These are phyloP conservation scores for Penicillium salamii DNA, from an alignment of 495 filamentous ascomycete species.

Conservation along the genomic window DNA sequence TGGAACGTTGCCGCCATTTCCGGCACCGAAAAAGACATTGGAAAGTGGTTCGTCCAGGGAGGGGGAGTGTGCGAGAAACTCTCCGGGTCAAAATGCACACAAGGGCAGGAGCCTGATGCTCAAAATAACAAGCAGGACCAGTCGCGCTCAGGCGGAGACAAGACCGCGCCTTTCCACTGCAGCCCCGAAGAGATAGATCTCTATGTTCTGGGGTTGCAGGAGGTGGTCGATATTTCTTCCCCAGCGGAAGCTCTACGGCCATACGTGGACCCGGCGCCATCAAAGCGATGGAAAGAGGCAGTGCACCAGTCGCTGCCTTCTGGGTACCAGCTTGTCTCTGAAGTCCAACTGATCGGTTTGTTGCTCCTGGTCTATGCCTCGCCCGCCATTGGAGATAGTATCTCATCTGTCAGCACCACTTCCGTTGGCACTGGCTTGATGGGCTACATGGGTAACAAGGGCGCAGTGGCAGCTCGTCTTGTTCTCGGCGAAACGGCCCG, in stretches of 20 bases:
- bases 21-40: slow-evolving; percentile 82
- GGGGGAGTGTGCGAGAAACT: slow-evolving; percentile 63
- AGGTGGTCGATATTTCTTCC: slow-evolving; percentile 82
- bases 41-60: slow-evolving; percentile 78
- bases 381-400: slow-evolving; percentile 63
- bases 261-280: slow-evolving; percentile 67
- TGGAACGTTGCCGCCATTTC: slow-evolving; percentile 92
- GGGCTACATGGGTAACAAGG: slow-evolving; percentile 96
- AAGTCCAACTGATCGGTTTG: slow-evolving; percentile 83
- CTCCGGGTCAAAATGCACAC: slow-evolving; percentile 45
- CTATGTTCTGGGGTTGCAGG: slow-evolving; percentile 88
- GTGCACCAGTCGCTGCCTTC: slow-evolving; percentile 67
- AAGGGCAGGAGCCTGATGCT: slow-evolving; percentile 21
- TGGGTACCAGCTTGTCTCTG: slow-evolving; percentile 72
- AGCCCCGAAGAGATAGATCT: slow-evolving; percentile 67
- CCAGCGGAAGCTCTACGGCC: slow-evolving; percentile 61
- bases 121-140: background rate
- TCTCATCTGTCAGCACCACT: slow-evolving; percentile 73
- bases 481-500: slow-evolving; percentile 87
- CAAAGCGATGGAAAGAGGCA: slow-evolving; percentile 75
- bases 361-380: slow-evolving; percentile 84
- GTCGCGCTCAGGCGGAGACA: slow-evolving; percentile 3
- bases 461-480: slow-evolving; percentile 76
- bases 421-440: slow-evolving; percentile 83
- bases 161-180: slow-evolving; percentile 10